Evolutionary conservation across 2,329 filamentous ascomycete genomes (phyloP).

Genomic region (Penicillium hesseltinei): DNA sequence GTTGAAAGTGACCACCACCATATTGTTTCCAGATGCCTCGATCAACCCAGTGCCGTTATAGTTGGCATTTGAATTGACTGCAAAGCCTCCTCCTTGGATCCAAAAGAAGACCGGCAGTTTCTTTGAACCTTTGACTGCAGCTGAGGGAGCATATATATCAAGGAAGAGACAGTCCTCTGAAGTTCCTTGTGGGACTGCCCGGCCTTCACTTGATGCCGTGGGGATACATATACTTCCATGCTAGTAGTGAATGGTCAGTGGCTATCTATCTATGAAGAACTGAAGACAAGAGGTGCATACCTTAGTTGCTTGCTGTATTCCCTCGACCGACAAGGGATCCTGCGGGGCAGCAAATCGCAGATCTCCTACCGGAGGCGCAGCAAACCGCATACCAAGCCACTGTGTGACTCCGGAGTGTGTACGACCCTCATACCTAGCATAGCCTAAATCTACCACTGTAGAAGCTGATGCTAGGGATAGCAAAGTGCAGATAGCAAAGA

Average conservation of each 20-base stretch:
- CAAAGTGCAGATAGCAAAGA: conserved; percentile 18
- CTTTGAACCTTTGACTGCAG: conserved; percentile 31
- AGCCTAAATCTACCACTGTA: conserved; percentile 60
- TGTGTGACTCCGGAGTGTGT: conserved; percentile 58
- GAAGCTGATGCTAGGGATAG: conserved; percentile 22
- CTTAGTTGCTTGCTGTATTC: conserved; percentile 54
- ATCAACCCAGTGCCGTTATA: conserved; percentile 63
- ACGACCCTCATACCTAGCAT: conserved; percentile 64
- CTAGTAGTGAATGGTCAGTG: conserved; percentile 29
- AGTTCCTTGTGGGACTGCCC: conserved; percentile 53
- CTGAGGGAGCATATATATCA: conserved; percentile 41
- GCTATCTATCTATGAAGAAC: neutral
- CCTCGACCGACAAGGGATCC: conserved; percentile 54
- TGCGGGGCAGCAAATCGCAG: conserved; percentile 67
- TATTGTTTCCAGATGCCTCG: conserved; percentile 56
- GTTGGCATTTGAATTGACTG: conserved; percentile 57
- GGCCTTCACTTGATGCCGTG: conserved; percentile 56
- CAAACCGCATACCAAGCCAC: conserved; percentile 75
- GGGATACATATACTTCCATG: conserved; percentile 61
- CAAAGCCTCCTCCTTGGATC: conserved; percentile 64
- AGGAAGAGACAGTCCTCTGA: conserved; percentile 45
- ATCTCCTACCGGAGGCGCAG: conserved; percentile 64
- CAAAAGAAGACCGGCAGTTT: conserved; percentile 63
- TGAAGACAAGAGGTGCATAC: conserved; percentile 37
- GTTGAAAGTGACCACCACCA: conserved; percentile 71